Evolutionary conservation across 148 eudicot genomes (phyloP).

Genomic region (Rhododendron griersonianum): DNA sequence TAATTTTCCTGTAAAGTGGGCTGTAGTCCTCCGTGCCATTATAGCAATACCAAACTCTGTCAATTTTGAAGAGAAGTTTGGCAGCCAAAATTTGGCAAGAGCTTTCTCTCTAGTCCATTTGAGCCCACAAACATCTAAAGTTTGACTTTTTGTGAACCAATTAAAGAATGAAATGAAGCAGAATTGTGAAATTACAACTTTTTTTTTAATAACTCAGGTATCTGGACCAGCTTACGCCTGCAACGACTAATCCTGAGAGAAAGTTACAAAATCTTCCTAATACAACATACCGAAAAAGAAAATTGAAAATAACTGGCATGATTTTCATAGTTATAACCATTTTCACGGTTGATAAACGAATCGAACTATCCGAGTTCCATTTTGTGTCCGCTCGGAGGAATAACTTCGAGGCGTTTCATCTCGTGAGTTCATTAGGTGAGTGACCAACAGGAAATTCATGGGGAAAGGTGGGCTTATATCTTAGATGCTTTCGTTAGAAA

Average conservation of each 20-base stretch:
- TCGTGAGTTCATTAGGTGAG: no score
- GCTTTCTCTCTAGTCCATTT: not conserved
- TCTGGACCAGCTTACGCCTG: no score
- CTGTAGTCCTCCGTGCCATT: not conserved
- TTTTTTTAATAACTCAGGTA: no score
- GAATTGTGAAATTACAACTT: not conserved
- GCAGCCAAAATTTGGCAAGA: not conserved
- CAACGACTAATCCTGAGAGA: no score
- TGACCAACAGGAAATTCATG: no score
- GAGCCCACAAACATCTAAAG: not conserved
- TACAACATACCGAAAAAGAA: not conserved
- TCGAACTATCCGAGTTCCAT: not conserved
- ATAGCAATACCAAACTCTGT: not conserved
- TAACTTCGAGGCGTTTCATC: not conserved
- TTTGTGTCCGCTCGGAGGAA: not conserved
- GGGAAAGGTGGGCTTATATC: no score
- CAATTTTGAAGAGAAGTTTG: not conserved
- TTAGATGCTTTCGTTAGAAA: no score
- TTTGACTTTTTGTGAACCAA: not conserved
- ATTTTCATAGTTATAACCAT: not conserved
- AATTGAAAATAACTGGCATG: not conserved
- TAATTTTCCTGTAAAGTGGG: no score
- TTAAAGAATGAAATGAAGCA: not conserved
- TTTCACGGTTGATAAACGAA: not conserved
- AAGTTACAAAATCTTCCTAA: no score